phyloP scores from a whole-genome alignment of 2,329 filamentous ascomycete genomes.

The Alternaria sp. region DNA sequence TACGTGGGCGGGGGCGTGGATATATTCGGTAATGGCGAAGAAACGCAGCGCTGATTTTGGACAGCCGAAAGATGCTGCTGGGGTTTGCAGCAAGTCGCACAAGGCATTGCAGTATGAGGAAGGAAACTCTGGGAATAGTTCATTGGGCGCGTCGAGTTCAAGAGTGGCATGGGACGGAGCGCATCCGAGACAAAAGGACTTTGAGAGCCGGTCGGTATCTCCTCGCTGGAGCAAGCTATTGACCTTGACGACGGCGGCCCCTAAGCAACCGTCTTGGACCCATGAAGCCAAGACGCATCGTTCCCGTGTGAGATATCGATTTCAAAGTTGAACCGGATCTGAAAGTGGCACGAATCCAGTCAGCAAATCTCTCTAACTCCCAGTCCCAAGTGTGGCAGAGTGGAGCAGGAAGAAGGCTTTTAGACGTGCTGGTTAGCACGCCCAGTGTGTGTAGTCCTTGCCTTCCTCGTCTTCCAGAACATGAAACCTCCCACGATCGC shows the following conservation, averaged over 20 bases:
- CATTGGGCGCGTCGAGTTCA: background rate
- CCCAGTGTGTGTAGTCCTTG: constrained; percentile 36
- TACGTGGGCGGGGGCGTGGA: background rate
- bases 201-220: background rate
- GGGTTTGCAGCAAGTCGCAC: background rate
- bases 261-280: constrained; percentile 4
- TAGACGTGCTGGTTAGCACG: constrained; percentile 35
- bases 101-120: background rate
- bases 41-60: background rate
- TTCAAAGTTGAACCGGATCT: constrained; percentile 15
- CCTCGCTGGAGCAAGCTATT: background rate
- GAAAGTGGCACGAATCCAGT: background rate
- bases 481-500: constrained; percentile 64
- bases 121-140: constrained; percentile 6
- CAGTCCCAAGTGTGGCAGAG: background rate
- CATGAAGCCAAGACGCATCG: background rate
- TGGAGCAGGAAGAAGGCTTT: constrained; percentile 8
- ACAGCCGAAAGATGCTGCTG: background rate
- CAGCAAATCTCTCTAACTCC: constrained; percentile 3
- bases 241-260: constrained; percentile 1
- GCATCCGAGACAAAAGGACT: background rate
- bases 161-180: background rate
- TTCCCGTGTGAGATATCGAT: constrained; percentile 9
- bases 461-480: constrained; percentile 59
- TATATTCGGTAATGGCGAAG: background rate